These are phyloP conservation scores for Fusarium burgessii DNA, from an alignment of 2,329 filamentous ascomycete species.

Conservation along the genomic window DNA sequence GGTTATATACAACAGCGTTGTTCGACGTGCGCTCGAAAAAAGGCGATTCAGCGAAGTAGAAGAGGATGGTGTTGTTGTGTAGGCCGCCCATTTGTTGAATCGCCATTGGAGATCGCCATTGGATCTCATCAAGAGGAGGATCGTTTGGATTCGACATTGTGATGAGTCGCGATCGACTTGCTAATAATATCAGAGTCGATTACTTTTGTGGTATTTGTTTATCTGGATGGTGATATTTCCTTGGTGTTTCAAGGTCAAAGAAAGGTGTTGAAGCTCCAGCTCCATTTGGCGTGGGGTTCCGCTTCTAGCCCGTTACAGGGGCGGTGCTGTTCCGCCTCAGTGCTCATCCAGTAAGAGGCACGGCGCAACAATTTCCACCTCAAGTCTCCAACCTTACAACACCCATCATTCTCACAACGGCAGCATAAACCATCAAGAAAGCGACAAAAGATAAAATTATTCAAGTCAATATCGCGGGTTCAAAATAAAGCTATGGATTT, in stretches of 20 bases:
- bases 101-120: conserved; percentile 69
- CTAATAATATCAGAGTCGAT: background rate
- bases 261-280: conserved; percentile 23
- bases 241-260: conserved; percentile 3
- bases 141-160: conserved; percentile 61
- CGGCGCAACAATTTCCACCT: conserved; percentile 21
- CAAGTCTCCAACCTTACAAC: conserved; percentile 4
- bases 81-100: conserved; percentile 67
- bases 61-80: conserved; percentile 73
- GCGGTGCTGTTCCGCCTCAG: conserved; percentile 33
- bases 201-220: background rate
- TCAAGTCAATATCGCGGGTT: background rate
- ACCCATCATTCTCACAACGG: background rate
- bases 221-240: conserved; percentile 16
- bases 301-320: conserved; percentile 24
- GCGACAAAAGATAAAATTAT: background rate
- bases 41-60: conserved; percentile 75
- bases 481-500: conserved; percentile 78
- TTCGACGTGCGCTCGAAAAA: conserved; percentile 77
- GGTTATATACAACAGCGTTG: conserved; percentile 72
- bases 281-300: conserved; percentile 32
- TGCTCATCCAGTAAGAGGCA: conserved; percentile 17
- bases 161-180: background rate
- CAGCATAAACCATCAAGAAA: background rate
- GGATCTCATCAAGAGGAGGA: conserved; percentile 73